A percentile compares a stretch with the other conserved stretches of the same genome.
These are phyloP conservation scores for Solanum chilense DNA, from an alignment of 257 asterid species.

Conservation along the genomic window DNA sequence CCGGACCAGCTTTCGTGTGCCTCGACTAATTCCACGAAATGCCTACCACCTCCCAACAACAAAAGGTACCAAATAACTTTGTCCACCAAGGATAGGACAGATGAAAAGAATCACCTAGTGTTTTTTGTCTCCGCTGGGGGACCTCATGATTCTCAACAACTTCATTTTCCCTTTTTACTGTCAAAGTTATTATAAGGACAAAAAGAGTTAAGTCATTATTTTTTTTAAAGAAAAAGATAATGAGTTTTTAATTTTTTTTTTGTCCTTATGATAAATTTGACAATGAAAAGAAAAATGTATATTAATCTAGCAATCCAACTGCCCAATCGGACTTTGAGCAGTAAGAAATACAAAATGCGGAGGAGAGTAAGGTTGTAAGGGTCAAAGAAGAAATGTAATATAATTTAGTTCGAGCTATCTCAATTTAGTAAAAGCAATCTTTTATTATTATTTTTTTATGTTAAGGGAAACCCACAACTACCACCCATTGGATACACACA, in stretches of 20 bases:
- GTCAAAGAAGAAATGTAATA: not conserved
- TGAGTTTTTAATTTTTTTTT: not conserved
- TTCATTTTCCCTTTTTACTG: not conserved
- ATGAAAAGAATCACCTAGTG: not conserved
- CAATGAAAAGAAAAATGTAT: not conserved
- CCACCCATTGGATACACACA: too few relatives aligned
- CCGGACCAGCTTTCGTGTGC: not conserved
- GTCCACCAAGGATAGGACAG: not conserved
- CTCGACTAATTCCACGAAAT: not conserved
- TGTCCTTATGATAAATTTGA: not conserved
- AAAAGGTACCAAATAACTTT: not conserved
- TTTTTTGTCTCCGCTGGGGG: not conserved
- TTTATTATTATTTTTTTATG: not conserved
- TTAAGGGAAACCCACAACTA: too few relatives aligned
- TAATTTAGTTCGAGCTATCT: not conserved
- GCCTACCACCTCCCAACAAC: not conserved
- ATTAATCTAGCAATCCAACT: not conserved
- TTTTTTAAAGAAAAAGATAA: too few relatives aligned
- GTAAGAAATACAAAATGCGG: not conserved
- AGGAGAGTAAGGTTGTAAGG: not conserved
- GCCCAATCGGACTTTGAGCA: not conserved
- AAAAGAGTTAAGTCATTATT: too few relatives aligned
- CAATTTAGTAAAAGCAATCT: not conserved
- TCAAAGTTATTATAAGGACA: not conserved
- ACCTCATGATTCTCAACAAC: not conserved